phyloP scores from a whole-genome alignment of 306 rosid species.

The Rubus parviflorus region DNA sequence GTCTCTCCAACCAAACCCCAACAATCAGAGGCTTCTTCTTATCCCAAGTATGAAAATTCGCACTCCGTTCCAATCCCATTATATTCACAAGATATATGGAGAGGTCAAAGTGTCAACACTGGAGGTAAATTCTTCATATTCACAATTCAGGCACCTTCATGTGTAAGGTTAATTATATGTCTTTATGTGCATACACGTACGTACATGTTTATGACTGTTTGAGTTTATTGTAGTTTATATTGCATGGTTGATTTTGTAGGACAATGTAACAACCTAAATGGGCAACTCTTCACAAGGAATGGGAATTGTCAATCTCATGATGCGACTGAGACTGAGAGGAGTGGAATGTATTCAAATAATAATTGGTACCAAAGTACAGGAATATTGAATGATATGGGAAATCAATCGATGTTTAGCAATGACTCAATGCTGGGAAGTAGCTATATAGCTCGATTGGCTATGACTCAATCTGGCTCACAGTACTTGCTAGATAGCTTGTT shows the following conservation, averaged over 20 bases:
- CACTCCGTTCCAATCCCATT: neutral
- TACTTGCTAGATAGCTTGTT: neutral
- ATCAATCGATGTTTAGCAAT: neutral
- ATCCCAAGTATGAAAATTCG: neutral
- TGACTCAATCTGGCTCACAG: constrained; percentile 4
- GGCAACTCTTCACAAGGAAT: neutral
- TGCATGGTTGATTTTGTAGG: constrained; percentile 9
- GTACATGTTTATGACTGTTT: neutral
- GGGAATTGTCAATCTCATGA: constrained; percentile 3
- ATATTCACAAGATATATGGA: constrained; percentile 14
- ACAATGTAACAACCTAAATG: neutral
- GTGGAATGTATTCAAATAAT: neutral
- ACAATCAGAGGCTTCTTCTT: neutral
- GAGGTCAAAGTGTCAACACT: neutral
- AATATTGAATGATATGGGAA: neutral
- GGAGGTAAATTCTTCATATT: constrained; percentile 10
- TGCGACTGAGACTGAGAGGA: neutral
- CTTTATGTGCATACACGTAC: neutral
- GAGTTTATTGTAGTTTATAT: neutral
- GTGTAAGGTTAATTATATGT: neutral
- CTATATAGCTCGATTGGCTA: constrained; percentile 1
- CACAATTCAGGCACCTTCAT: neutral
- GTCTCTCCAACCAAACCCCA: neutral
- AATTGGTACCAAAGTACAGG: neutral
- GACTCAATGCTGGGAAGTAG: neutral